Base-by-base conservation (phyloP, 805 yeast genomes). In the Ogataea pini region DNA sequence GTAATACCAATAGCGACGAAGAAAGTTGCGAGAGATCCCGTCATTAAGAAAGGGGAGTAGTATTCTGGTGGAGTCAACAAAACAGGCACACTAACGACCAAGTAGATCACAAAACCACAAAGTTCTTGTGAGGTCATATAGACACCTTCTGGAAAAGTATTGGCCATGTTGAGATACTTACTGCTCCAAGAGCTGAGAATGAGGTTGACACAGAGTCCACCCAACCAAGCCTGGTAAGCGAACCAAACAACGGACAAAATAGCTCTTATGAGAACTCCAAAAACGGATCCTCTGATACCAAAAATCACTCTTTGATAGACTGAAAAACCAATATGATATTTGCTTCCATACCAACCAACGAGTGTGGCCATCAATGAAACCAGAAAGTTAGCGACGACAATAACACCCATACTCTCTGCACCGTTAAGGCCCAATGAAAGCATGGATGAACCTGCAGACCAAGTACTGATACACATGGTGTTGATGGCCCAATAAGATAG, bases 271-370 rank as follows among this genome's bases (percentile, higher is more conserved):
- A 69, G 49, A 31, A 77, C 62, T 13, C 75, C 76, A 27, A 75
- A 44, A 41, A 56, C 63, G 2, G 77, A 68, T 1, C 80, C 79
- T 41, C 65, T 58, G 37, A 74, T 64, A 3, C 82, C 81, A 61
- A 73, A 77, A 1, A 73, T 60, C 41, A 68, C 67, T 42, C 80
- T 61, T 22, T 69, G 66, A 44, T 65, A 68, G 10, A 77, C 67
- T 4, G 80, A 70, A 53, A 65, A 77, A 0, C 81, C 80, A 44
- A 77, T 68, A 56, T 76, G 79, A 67, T 72, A 76, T 37, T 75
- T 71, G 9, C 61, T 56, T 29, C 82, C 82, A 1, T 77, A 78
- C 43, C 64, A 67, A 20, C 77, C 72, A 57, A 75, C 76, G 9
- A 76, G 66, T 28, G 73, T 50, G 6, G 81, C 73, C 47, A 71